phyloP scores from a whole-genome alignment of 306 rosid genomes.

The Cajanus cajan region DNA sequence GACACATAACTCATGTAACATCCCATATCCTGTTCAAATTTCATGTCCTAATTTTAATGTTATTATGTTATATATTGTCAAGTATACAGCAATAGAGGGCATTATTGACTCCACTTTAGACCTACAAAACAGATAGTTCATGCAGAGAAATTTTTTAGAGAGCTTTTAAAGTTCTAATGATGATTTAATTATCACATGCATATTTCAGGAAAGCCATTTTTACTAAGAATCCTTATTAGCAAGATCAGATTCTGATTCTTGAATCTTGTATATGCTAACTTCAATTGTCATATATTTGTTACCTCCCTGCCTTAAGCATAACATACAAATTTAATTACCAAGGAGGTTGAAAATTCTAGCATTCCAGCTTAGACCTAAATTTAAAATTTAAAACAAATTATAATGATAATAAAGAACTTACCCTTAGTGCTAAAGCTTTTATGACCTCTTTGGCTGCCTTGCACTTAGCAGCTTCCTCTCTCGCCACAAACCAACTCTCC shows the following conservation, averaged over 20 bases:
- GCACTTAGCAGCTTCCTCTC: conserved; percentile 70
- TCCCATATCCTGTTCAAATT: neutral
- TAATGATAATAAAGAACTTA: conserved; percentile 26
- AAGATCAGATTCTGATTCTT: neutral
- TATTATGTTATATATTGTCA: neutral
- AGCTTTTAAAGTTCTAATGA: neutral
- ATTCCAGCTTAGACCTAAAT: neutral
- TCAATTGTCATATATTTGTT: neutral
- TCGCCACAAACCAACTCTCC: conserved; percentile 64
- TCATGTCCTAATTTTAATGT: neutral
- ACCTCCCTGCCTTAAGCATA: neutral
- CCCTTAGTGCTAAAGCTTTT: conserved; percentile 71
- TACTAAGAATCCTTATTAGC: neutral
- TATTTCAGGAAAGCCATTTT: neutral
- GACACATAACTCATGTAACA: neutral
- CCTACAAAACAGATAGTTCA: neutral
- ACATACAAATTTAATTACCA: neutral
- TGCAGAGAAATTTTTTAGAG: neutral
- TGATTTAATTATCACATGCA: neutral
- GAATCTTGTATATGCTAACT: neutral
- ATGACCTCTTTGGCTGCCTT: conserved; percentile 76
- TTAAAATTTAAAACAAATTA: neutral
- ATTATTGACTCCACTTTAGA: neutral
- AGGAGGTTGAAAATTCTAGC: conserved; percentile 5
- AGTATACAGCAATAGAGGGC: neutral